These are phyloP conservation scores for Daedaleopsis sinensis DNA, from an alignment of 768 basidiomycete species.

Conservation along the genomic window DNA sequence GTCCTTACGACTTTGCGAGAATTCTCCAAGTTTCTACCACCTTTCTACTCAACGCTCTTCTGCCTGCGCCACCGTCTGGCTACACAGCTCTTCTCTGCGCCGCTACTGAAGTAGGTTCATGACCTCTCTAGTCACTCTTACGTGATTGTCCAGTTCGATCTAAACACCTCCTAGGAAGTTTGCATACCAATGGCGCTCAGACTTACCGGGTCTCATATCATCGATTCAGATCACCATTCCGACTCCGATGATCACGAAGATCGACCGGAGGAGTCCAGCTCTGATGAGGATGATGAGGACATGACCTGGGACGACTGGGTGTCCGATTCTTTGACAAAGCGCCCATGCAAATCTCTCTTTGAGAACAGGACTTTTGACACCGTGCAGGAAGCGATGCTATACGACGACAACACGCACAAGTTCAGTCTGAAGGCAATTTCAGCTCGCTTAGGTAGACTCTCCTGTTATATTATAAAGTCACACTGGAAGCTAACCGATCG, in stretches of 20 bases:
- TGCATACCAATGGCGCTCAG: constrained; percentile 15
- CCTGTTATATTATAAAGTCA: no score
- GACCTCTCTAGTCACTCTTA: not conserved
- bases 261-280: constrained; percentile 16
- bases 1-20: no score
- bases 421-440: constrained; percentile 63
- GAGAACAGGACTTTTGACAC: constrained; percentile 64
- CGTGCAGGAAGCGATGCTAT: constrained; percentile 56
- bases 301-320: constrained; percentile 82
- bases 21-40: no score
- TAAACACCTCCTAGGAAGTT: not conserved
- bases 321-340: constrained; percentile 60
- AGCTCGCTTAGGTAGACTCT: constrained; percentile 50
- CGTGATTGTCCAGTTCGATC: not conserved
- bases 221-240: not conserved
- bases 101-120: not conserved
- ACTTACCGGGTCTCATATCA: constrained; percentile 10
- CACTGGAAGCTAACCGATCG: not conserved
- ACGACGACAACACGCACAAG: constrained; percentile 62
- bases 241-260: constrained; percentile 5
- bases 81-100: not conserved
- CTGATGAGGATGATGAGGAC: constrained; percentile 42
- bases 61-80: not conserved
- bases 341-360: constrained; percentile 73
- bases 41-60: not conserved